phyloP scores from a whole-genome alignment of 2,329 filamentous ascomycete genomes.

The Davidsoniella australis region DNA sequence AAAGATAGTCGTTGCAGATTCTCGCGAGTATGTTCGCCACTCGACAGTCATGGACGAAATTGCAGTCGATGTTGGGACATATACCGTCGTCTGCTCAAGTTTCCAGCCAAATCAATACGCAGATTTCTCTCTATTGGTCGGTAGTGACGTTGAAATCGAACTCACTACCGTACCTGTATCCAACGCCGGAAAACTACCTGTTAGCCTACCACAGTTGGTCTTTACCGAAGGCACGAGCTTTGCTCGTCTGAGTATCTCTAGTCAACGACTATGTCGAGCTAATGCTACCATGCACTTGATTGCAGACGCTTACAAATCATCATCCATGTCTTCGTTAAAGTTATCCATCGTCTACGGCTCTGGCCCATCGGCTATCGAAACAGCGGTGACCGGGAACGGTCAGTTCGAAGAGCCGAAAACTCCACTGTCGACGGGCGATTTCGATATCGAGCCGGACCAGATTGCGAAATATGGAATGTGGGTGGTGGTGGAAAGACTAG shows the following conservation, averaged over 20 bases:
- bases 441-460: constrained; percentile 55
- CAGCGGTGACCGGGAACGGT: constrained; percentile 54
- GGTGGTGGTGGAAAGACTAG: constrained; percentile 69
- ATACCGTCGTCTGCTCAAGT: constrained; percentile 80
- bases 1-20: constrained; percentile 65
- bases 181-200: constrained; percentile 55
- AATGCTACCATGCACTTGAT: constrained; percentile 5
- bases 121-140: constrained; percentile 58
- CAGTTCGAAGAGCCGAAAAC: constrained; percentile 53
- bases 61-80: constrained; percentile 50
- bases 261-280: constrained; percentile 5
- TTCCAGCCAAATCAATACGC: constrained; percentile 68
- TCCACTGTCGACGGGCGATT: constrained; percentile 52
- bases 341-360: constrained; percentile 57
- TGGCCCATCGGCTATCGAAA: constrained; percentile 46
- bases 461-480: constrained; percentile 45
- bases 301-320: background rate
- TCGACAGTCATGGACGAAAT: constrained; percentile 51
- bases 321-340: constrained; percentile 37
- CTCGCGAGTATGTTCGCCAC: constrained; percentile 74
- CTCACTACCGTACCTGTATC: constrained; percentile 51
- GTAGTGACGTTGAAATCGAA: constrained; percentile 32
- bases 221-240: constrained; percentile 28
- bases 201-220: constrained; percentile 36
- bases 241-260: constrained; percentile 20